These are phyloP conservation scores for Chloranthus sessilifolius DNA, from an alignment of 164 flowering plant genomes.

Conservation along the genomic window DNA sequence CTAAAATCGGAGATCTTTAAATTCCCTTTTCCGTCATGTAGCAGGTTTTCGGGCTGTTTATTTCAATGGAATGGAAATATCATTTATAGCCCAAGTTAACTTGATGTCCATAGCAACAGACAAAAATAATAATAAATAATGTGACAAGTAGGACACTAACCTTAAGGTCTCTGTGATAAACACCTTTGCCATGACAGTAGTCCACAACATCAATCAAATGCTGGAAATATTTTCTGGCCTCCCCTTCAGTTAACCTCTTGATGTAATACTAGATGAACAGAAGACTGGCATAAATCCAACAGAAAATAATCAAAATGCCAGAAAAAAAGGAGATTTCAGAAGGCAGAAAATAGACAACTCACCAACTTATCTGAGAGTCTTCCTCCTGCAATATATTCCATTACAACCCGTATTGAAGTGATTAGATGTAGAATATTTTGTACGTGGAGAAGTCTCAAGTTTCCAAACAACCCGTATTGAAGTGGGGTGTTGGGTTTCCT, in stretches of 20 bases:
- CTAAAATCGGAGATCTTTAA: conserved; percentile 86
- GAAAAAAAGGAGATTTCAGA: too few species aligned
- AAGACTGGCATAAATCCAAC: too few species aligned
- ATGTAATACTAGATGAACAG: conserved; percentile 46
- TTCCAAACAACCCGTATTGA: too few species aligned
- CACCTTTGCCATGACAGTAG: conserved; percentile 80
- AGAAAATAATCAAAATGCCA: too few species aligned
- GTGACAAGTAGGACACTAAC: conserved; percentile 20
- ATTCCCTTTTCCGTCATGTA: conserved; percentile 61
- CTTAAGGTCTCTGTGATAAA: conserved; percentile 90
- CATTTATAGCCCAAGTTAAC: conserved; percentile 6
- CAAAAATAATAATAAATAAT: neutral
- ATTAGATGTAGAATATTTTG: too few species aligned
- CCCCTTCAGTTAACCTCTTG: conserved; percentile 44
- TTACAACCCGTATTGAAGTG: too few species aligned
- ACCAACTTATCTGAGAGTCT: too few species aligned
- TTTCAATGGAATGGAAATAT: neutral
- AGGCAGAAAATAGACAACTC: too few species aligned
- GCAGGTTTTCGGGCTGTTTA: conserved; percentile 80
- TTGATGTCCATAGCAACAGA: neutral
- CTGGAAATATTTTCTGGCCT: conserved; percentile 78
- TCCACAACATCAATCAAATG: conserved; percentile 83
- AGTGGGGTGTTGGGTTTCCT: too few species aligned
- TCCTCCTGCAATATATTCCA: too few species aligned
- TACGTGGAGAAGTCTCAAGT: too few species aligned